Evolutionary conservation across 345 rosid genomes (phyloP).

Genomic region (Bruguiera parviflora): DNA sequence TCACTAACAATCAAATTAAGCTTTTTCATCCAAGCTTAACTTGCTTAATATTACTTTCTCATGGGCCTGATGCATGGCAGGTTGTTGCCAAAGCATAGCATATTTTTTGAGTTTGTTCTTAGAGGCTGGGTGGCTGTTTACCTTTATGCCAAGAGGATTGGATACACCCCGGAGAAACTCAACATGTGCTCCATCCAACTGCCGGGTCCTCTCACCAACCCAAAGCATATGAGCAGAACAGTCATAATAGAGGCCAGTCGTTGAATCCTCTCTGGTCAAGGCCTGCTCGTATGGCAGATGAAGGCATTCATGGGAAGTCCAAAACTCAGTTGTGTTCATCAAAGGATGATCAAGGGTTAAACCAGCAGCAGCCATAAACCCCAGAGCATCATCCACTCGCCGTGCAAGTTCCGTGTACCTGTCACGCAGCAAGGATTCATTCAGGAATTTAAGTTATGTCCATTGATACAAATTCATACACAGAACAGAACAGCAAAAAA

Average conservation of each 20-base stretch:
- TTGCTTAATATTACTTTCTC: background rate
- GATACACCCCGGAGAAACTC: slow-evolving; percentile 60
- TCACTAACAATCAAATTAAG: background rate
- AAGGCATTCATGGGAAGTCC: slow-evolving; percentile 71
- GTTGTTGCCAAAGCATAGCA: too few relatives aligned
- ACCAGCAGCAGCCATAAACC: slow-evolving; percentile 74
- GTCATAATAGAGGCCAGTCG: slow-evolving; percentile 62
- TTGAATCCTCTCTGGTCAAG: slow-evolving; percentile 69
- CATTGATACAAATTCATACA: background rate
- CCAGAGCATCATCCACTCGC: slow-evolving; percentile 65
- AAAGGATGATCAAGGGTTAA: slow-evolving; percentile 52
- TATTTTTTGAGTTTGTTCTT: background rate
- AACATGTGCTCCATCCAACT: slow-evolving; percentile 67
- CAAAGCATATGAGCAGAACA: slow-evolving; percentile 71
- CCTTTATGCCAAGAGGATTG: slow-evolving; percentile 57
- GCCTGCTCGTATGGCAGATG: slow-evolving; percentile 63
- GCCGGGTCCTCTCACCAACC: slow-evolving; percentile 74
- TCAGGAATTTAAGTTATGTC: background rate
- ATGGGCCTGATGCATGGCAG: too few relatives aligned
- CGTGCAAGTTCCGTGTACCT: slow-evolving; percentile 57
- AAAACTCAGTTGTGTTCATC: slow-evolving; percentile 58
- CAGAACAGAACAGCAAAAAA: background rate
- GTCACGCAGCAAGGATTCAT: background rate
- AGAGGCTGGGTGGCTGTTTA: background rate
- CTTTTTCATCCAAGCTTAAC: background rate